Evolutionary conservation across 768 basidiomycete species (phyloP), one percentile per base, ranked within the genome.

Genomic region (Suillus decipiens): DNA sequence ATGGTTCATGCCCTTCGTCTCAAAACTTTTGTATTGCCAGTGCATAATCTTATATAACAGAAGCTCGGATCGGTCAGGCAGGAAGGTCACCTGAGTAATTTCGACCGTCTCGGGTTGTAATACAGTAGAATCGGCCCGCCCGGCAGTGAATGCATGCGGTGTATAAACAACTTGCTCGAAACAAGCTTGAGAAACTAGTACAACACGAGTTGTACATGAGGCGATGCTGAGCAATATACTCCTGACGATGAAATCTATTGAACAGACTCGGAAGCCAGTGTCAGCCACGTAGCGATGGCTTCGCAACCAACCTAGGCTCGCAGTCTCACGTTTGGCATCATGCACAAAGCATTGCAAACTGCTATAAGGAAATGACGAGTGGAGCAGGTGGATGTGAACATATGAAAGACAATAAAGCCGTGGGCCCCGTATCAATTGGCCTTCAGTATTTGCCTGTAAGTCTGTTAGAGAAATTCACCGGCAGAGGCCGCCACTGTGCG

Each of bases 1-100:
- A 55, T 56, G 63, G 28, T 34, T 39, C 34, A 36, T 62, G 36
- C 4, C 22, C 54, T 56, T 33, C 51, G 31, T 33, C 54, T 37
- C 54, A 14, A 37, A 56, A 12, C 36, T 17, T 55, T 34, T 36
- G 36, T 56, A 9, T 8, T 36, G 28, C 28, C 28, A 28, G 28
- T 28, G 57, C 39, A 63, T 37, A 31, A 50, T 28, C 28, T 50
- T 50, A 50, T 28, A 50, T 7, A 17, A 45, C 58, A 58, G 43
- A 48, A 22, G 31, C 14, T 53, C 43, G 34, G 36, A 45, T 22
- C 61, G n/a, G 36, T n/a, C 53, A 55, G 36, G 54, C 22, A 55
- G 22, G 54, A 37, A 36, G 54, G 54, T 56, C 54, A 56, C 22
- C 36, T 56, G 54, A 56, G 22, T 37, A 6, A 24, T 56, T 37